These are phyloP conservation scores for Parachaetomium inaequale DNA, from an alignment of 495 filamentous ascomycete genomes.

Conservation along the genomic window DNA sequence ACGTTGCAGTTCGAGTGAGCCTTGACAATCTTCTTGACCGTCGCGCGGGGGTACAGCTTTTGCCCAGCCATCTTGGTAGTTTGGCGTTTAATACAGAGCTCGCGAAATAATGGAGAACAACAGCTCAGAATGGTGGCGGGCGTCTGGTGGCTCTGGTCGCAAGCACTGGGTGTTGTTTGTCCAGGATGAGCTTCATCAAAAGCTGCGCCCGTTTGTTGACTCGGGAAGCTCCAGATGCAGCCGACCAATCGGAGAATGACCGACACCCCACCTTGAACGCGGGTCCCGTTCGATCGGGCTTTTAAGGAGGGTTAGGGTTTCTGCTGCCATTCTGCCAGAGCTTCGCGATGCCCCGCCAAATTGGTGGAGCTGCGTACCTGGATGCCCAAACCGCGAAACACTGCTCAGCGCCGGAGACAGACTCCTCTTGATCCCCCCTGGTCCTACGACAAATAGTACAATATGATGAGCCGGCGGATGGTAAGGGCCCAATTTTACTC, in stretches of 20 bases:
- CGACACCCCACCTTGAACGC: neutral
- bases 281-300: too few relatives aligned
- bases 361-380: neutral
- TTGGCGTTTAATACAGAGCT: neutral
- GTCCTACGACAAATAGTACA: neutral
- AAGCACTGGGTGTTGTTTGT: neutral
- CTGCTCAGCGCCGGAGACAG: neutral
- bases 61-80: conserved; percentile 49
- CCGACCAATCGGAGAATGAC: neutral
- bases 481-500: conserved; percentile 19
- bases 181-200: neutral
- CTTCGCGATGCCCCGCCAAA: conserved; percentile 2
- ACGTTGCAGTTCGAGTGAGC: conserved; percentile 76
- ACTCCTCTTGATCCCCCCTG: too few relatives aligned
- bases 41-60: conserved; percentile 80
- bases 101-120: neutral
- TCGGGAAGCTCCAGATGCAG: neutral
- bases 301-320: conserved; percentile 10
- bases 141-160: neutral
- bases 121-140: neutral
- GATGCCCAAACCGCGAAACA: neutral
- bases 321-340: neutral
- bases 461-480: conserved; percentile 43
- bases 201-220: conserved; percentile 23
- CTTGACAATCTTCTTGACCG: conserved; percentile 84